Evolutionary conservation across 2,329 filamentous ascomycete genomes (phyloP), one percentile per base, ranked within the genome.

Genomic region (Xylariales sp.): DNA sequence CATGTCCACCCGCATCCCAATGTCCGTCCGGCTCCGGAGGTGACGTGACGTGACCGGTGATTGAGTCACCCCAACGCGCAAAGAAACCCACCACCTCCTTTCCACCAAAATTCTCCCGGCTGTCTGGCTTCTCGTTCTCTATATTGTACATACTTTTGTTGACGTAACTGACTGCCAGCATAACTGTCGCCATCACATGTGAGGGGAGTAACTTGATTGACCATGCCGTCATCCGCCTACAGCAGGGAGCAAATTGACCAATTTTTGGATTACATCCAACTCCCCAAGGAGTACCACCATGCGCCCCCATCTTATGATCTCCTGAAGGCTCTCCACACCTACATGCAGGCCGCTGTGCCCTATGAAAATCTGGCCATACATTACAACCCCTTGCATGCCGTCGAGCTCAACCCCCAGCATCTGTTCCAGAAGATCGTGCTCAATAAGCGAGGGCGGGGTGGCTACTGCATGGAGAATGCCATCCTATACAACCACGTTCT

Each of bases 381-480:
- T 75, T 88, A 89, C 74, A 79, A 78, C 45, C 71, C 76, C 2
- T 50, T 72, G 67, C 80, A 82, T 46, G 65, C 73, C 12, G 78
- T 85, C 43, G 67, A 72, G 14, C 81, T 89, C 6, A 78, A 84
- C 28, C 82, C 84, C 0, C 78, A 83, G n/a, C 70, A 76, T 54
- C 77, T 87, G 1, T 87, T 83, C 73, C 65, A 78, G 16, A 89
- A 88, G 71, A 80, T 87, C 55, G 78, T 89, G 4, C 73, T 62
- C 3, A 73, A 79, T 57, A 75, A 77, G 2, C 80, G 81, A 1
- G 81, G 80, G 5, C 78, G 81, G 2, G 88, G 88, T 18, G 87
- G 88, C 0, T 90, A 90, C 75, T 90, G 87, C 78, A 86, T 90
- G 82, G 87, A 89, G 73, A 81, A 82, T 32, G 84, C 81, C 62